Evolutionary conservation across 1,139 yeast genomes (phyloP).

Genomic region (Geotrichum aggregatum): DNA sequence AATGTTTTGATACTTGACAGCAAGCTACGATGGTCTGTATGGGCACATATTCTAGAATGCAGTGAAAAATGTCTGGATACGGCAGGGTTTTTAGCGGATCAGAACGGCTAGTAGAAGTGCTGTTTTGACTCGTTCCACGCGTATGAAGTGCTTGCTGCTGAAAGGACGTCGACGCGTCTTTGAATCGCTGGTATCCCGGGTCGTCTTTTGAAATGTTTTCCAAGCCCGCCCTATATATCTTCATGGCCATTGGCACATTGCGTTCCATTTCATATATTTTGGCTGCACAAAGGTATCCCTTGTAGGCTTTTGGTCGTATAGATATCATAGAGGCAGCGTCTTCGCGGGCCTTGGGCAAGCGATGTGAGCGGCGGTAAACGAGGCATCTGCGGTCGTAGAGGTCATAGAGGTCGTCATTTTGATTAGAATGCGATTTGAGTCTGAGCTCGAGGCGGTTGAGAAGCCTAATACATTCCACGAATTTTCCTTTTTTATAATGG

Average conservation of each 20-base stretch:
- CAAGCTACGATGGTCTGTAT: constrained; percentile 11
- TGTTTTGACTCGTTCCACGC: too few relatives aligned
- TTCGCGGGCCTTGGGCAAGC: constrained; percentile 1
- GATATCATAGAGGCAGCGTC: constrained; percentile 13
- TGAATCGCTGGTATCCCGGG: neutral
- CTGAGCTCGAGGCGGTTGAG: constrained; percentile 8
- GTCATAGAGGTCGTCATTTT: neutral
- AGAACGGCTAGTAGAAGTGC: neutral
- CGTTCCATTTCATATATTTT: constrained; percentile 16
- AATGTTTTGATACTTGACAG: constrained; percentile 11
- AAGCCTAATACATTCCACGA: constrained; percentile 2
- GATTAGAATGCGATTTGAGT: neutral
- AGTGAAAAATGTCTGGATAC: constrained; percentile 18
- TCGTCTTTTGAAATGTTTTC: neutral
- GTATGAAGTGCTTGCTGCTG: too few relatives aligned
- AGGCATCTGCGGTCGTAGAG: constrained; percentile 14
- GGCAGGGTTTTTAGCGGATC: constrained; percentile 13
- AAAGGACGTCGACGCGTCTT: constrained; percentile 4
- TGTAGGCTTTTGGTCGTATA: constrained; percentile 4
- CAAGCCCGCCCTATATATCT: constrained; percentile 9
- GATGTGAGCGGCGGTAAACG: constrained; percentile 3
- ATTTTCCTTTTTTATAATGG: constrained; percentile 3
- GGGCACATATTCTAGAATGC: constrained; percentile 6
- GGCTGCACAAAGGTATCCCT: constrained; percentile 18
- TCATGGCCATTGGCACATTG: constrained; percentile 4